These are phyloP conservation scores for Pseudogymnoascus sp. DNA, from an alignment of 2,329 filamentous ascomycete genomes.

Conservation along the genomic window DNA sequence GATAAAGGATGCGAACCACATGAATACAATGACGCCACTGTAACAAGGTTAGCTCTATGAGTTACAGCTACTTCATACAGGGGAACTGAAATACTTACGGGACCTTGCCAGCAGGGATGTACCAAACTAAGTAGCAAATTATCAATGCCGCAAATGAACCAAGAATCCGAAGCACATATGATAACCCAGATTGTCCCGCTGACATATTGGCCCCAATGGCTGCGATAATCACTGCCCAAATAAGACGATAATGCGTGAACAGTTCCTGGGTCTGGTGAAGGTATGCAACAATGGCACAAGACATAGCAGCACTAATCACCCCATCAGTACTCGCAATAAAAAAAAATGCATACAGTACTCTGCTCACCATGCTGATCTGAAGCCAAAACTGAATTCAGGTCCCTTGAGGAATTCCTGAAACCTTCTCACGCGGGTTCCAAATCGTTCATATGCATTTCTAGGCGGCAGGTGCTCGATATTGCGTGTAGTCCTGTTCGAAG, in stretches of 20 bases:
- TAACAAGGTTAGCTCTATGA: neutral
- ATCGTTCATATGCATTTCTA: neutral
- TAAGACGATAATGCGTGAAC: constrained; percentile 7
- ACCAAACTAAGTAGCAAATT: constrained; percentile 6
- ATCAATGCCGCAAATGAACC: constrained; percentile 7
- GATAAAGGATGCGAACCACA: constrained; percentile 7
- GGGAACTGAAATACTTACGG: neutral
- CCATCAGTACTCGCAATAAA: neutral
- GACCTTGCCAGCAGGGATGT: neutral
- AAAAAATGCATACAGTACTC: neutral
- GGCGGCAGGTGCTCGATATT: constrained; percentile 6
- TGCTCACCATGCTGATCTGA: constrained; percentile 9
- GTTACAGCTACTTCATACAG: neutral
- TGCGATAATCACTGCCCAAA: constrained; percentile 7
- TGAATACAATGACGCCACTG: constrained; percentile 8
- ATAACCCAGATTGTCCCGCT: constrained; percentile 3
- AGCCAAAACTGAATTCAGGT: constrained; percentile 9
- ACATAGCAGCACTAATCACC: constrained; percentile 6
- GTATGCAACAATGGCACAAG: constrained; percentile 8
- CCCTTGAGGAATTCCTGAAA: constrained; percentile 6
- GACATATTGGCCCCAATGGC: constrained; percentile 9
- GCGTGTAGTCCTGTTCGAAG: constrained; percentile 6
- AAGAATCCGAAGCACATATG: constrained; percentile 6
- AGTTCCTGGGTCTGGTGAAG: constrained; percentile 7
- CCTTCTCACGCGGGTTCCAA: constrained; percentile 1